These are phyloP conservation scores for Cladophialophora yegresii DNA, from an alignment of 2,329 filamentous ascomycete species.

Conservation along the genomic window DNA sequence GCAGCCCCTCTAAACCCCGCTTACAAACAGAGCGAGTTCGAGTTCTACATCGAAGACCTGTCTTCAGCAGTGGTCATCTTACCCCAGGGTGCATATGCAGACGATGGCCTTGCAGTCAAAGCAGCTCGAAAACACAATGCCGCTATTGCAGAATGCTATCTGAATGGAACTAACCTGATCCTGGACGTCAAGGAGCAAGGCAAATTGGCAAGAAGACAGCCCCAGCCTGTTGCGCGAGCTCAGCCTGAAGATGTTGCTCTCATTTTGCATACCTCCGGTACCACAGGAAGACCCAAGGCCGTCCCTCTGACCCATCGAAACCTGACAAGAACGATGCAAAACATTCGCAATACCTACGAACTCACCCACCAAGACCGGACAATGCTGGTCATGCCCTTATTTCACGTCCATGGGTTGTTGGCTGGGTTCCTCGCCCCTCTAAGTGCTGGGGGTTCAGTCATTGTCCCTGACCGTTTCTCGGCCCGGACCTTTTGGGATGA, in stretches of 20 bases:
- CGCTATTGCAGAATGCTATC: slow-evolving; percentile 85
- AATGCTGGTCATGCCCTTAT: slow-evolving; percentile 85
- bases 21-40: slow-evolving; percentile 87
- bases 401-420: slow-evolving; percentile 86
- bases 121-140: slow-evolving; percentile 78
- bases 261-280: slow-evolving; percentile 81
- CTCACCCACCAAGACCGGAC: slow-evolving; percentile 72
- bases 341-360: slow-evolving; percentile 76
- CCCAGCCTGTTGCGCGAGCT: slow-evolving; percentile 54
- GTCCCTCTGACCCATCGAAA: slow-evolving; percentile 72
- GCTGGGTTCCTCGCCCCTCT: slow-evolving; percentile 79
- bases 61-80: slow-evolving; percentile 77
- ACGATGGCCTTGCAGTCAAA: slow-evolving; percentile 69
- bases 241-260: slow-evolving; percentile 78
- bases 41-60: slow-evolving; percentile 88
- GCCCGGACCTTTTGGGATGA: slow-evolving; percentile 80
- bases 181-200: slow-evolving; percentile 77
- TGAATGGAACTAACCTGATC: slow-evolving; percentile 69
- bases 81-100: slow-evolving; percentile 67
- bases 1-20: slow-evolving; percentile 84
- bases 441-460: slow-evolving; percentile 72
- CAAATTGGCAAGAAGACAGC: slow-evolving; percentile 56
- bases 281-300: slow-evolving; percentile 81
- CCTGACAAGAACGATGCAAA: slow-evolving; percentile 78
- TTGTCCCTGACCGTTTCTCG: slow-evolving; percentile 78